Conservation (phyloP, 495 filamentous ascomycete genomes). For the Jackrogersella minutella region DNA sequence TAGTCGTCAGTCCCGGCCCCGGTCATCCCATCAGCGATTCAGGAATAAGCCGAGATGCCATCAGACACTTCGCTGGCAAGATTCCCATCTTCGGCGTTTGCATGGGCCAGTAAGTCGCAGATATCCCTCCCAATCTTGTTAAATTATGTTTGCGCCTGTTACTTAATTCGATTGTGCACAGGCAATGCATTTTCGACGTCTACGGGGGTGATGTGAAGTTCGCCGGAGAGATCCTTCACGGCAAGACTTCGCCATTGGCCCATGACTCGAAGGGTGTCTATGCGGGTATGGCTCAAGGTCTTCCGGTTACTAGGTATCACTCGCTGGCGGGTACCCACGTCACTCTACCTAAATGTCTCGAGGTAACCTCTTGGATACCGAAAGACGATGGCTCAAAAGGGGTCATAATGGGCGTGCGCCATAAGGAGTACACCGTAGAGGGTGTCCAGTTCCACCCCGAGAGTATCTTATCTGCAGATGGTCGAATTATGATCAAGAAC, state of each 20-base stretch:
- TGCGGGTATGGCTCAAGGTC: conserved; percentile 72
- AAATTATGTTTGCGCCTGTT: background rate
- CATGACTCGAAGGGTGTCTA: conserved; percentile 93
- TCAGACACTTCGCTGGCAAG: conserved; percentile 91
- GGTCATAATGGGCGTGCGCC: conserved; percentile 96
- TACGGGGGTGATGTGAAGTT: conserved; percentile 92
- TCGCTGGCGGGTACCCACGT: conserved; percentile 93
- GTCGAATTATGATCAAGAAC: conserved; percentile 88
- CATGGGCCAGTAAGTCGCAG: conserved; percentile 83
- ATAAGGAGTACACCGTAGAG: conserved; percentile 88
- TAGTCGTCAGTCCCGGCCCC: conserved; percentile 94
- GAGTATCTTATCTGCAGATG: conserved; percentile 91
- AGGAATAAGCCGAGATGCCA: conserved; percentile 89
- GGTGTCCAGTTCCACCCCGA: conserved; percentile 98
- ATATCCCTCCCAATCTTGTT: background rate
- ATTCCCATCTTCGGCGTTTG: conserved; percentile 97
- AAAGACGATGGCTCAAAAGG: conserved; percentile 69
- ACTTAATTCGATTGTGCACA: conserved; percentile 30
- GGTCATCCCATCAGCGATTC: conserved; percentile 91
- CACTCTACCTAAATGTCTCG: conserved; percentile 84
- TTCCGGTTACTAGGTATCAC: conserved; percentile 94
- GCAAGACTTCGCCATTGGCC: conserved; percentile 89
- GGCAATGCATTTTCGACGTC: conserved; percentile 90
- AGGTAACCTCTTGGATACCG: conserved; percentile 90
- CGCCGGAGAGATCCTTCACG: conserved; percentile 95